Conservation (phyloP, 495 filamentous ascomycete genomes). For the Podospora sp. region DNA sequence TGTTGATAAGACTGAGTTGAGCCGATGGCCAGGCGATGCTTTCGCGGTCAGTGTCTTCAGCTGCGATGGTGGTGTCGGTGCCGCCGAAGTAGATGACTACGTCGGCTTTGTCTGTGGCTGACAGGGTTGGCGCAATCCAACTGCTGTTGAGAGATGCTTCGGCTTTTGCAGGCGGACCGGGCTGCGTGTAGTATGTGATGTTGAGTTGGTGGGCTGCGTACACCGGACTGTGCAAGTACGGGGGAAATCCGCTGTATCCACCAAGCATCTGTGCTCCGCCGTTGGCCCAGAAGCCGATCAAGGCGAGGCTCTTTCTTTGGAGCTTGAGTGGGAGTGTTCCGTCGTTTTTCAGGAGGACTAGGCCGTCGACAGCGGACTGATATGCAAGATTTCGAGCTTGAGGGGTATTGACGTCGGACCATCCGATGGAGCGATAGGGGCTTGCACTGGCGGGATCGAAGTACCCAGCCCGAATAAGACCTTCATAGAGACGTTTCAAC, state of each 20-base stretch:
- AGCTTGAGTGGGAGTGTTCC: slow-evolving; percentile 35
- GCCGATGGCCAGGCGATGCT: slow-evolving; percentile 42
- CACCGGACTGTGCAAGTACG: slow-evolving; percentile 36
- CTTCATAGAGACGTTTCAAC: slow-evolving; percentile 39
- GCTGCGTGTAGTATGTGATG: slow-evolving; percentile 26
- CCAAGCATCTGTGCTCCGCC: slow-evolving; percentile 39
- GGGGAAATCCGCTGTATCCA: slow-evolving; percentile 41
- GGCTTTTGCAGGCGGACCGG: slow-evolving; percentile 22
- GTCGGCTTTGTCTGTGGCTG: slow-evolving; percentile 38
- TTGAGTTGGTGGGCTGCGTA: slow-evolving; percentile 38
- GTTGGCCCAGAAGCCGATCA: slow-evolving; percentile 43
- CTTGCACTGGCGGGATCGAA: slow-evolving; percentile 35
- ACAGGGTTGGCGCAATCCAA: slow-evolving; percentile 50
- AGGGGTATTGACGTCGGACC: slow-evolving; percentile 40
- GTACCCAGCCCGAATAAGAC: slow-evolving; percentile 40
- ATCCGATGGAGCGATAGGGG: slow-evolving; percentile 36
- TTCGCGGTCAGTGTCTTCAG: slow-evolving; percentile 41
- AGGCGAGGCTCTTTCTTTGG: slow-evolving; percentile 30
- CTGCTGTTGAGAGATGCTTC: slow-evolving; percentile 53
- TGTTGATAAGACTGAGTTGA: slow-evolving; percentile 39
- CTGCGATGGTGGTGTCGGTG: slow-evolving; percentile 39
- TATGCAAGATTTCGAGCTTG: slow-evolving; percentile 38
- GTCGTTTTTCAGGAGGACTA: slow-evolving; percentile 43
- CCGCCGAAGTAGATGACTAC: slow-evolving; percentile 45
- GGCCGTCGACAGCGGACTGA: slow-evolving; percentile 33